These are phyloP conservation scores for Pochonia chlamydosporia DNA, from an alignment of 2,329 filamentous ascomycete genomes.

Conservation along the genomic window DNA sequence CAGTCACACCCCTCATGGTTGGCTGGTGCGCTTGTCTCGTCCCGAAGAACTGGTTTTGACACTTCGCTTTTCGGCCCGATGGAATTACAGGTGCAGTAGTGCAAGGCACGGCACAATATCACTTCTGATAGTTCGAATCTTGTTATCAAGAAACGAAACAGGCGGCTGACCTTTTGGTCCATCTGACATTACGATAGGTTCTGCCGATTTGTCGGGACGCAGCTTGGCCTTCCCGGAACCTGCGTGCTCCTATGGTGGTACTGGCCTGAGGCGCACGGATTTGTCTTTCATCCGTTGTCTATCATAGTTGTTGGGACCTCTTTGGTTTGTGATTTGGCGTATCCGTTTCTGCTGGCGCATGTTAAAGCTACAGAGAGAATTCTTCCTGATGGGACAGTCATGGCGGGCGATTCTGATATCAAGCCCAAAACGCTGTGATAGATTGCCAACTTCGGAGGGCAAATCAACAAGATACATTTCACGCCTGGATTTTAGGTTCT, in stretches of 20 bases:
- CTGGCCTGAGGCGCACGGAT: conserved; percentile 46
- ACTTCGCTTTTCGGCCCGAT: background rate
- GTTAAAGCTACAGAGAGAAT: conserved; percentile 32
- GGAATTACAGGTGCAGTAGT: background rate
- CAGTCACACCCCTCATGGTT: background rate
- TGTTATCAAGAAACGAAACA: background rate
- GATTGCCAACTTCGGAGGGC: background rate
- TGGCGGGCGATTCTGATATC: conserved; percentile 15
- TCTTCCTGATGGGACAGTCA: conserved; percentile 30
- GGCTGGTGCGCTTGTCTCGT: background rate
- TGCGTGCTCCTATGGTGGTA: conserved; percentile 40
- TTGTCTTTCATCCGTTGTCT: conserved; percentile 35
- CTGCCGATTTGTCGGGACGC: conserved; percentile 35
- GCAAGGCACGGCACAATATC: background rate
- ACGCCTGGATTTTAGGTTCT: background rate
- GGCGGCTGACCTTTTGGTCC: background rate
- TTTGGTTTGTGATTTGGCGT: conserved; percentile 36
- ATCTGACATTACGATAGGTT: conserved; percentile 25
- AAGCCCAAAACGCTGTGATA: conserved; percentile 12
- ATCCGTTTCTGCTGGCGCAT: conserved; percentile 36
- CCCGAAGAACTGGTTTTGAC: background rate
- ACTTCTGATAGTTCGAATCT: background rate
- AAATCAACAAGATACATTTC: background rate
- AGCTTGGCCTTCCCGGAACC: conserved; percentile 33
- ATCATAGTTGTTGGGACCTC: conserved; percentile 35